A percentile compares a stretch with the other conserved stretches of the same genome.
Conservation (phyloP, 192 early-diverging fungal species). For the Coemansia sp. region DNA sequence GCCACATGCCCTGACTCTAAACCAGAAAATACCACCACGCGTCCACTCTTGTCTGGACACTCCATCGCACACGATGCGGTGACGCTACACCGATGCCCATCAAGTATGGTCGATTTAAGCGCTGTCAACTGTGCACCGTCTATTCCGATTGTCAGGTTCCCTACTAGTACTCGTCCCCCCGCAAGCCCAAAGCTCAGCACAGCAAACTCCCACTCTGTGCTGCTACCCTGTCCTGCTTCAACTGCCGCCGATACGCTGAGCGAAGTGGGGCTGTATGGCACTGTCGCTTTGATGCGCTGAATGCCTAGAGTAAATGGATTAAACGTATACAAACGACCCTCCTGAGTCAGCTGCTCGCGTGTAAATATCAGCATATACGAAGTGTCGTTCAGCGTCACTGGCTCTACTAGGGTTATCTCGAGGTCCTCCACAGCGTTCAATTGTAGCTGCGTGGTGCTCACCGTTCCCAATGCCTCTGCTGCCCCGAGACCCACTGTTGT, state of each 20-base stretch:
- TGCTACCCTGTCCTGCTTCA: conserved; percentile 31
- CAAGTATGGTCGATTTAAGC: conserved; percentile 9
- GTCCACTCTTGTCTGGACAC: conserved; percentile 17
- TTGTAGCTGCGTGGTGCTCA: conserved; percentile 36
- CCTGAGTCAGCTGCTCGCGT: conserved; percentile 19
- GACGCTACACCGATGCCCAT: conserved; percentile 20
- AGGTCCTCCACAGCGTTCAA: conserved; percentile 23
- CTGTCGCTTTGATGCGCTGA: conserved; percentile 10
- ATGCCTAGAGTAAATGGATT: conserved; percentile 38
- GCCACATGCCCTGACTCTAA: conserved; percentile 24
- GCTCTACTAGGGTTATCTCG: conserved; percentile 25
- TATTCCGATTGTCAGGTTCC: conserved; percentile 22
- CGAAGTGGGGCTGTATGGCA: conserved; percentile 27
- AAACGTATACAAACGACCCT: conserved; percentile 26
- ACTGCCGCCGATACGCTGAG: conserved; percentile 33
- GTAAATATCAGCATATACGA: conserved; percentile 27
- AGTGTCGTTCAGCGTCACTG: conserved; percentile 21
- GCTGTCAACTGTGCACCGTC: conserved; percentile 34
- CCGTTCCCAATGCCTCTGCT: conserved; percentile 36
- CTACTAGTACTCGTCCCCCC: conserved; percentile 24
- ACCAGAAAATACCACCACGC: conserved; percentile 24
- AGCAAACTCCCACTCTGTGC: conserved; percentile 44
- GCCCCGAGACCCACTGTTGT: conserved; percentile 7
- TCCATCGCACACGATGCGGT: conserved; percentile 3
- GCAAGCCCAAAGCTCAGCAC: conserved; percentile 35